Base-by-base conservation (phyloP, 345 rosid genomes). In the Laguncularia racemosa region DNA sequence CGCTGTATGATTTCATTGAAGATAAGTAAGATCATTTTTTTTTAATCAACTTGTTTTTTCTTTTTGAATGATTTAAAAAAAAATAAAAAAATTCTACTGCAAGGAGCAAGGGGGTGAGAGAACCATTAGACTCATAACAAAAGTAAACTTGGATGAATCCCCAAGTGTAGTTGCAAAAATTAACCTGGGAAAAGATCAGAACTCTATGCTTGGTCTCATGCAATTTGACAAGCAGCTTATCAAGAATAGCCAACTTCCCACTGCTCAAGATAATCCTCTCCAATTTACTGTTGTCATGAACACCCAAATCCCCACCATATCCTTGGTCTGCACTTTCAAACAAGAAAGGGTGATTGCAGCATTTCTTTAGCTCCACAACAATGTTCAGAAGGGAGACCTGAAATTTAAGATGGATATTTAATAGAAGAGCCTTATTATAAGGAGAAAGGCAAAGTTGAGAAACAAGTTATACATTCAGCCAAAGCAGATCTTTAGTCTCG, bases 241-340 rank as follows among this genome's bases (percentile, higher is more conserved):
- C 99, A 69, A 95, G 87, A 57, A 95, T 95, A 66, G 88, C 99
- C 57, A 95, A 84, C 76, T 95, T 95, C 69, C 99, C 99, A 57
- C 99, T 95, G 76, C 99, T 95, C 70, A 82, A 74, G 63, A 95
- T 80, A 53, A 85, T 84, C 69, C 95, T 95, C 79, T 95, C 97
- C 73, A 95, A 72, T 72, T 90, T 95, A 72, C 84, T 78, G 65
- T 62, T 77, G 70, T 90, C 93, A 58, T 84, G 72, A 53, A 70
- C 51, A 69, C 76, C 65, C 28, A 64, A 60, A 33, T 84, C 81
- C 74, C 97, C 97, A 55, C 99, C 97, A 76, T 95, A 95, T 65
- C 99, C 99, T 77, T 95, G 96, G 74, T 95, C 99, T 12, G 99
- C 99, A 74, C 97, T 95, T 82, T 95, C 99, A 78, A 95, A 95